Evolutionary conservation across 768 basidiomycete species (phyloP), one percentile per base, ranked within the genome.

Genomic region (Exidia glandulosa): DNA sequence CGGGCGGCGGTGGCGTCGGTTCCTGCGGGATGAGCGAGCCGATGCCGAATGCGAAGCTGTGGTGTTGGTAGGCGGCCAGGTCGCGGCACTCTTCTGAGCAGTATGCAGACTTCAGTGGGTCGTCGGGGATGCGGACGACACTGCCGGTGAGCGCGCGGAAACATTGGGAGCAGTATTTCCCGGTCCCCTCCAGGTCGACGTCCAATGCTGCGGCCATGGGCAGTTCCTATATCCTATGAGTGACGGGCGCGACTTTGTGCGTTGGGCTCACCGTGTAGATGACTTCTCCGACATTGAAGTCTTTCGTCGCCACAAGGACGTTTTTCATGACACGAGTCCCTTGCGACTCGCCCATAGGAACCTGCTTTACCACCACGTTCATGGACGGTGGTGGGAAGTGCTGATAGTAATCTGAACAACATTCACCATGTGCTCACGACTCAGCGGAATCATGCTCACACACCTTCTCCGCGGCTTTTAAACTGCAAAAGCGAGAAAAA

Each of bases 161-260:
- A 68, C 90, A 93, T 63, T 88, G 82, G 19, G 82, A 79, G 68
- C 90, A 93, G 63, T 90, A 76, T 2, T 81, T 81, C 25, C 85
- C 85, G 57, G 80, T 79, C 36, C 75, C 74, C 71, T 87, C 81
- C 23, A 93, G 74, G 65, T 92, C 90, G 1, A 74, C 66, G 65
- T 92, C 90, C 25, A 93, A 81, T 31, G 76, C 83, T 12, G 86
- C 74, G 37, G 88, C 82, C 23, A 90, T 76, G 6, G 90, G 86
- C 62, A 78, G 74, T 75, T 93, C 90, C 90, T 23, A 32, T 56
- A 13, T 23, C 57, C 25, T n/a, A n/a, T n/a, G n/a, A 19, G 12
- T 29, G n/a, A 47, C 25, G 3, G 29, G 23, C 50, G 14, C 14
- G 50, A 59, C 14, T 61, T 7, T 56, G 48, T 50, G 45, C 33